Percentiles rank a stretch among this genome's conserved stretches.
These are phyloP conservation scores for Physaria fendleri DNA, from an alignment of 345 rosid genomes.

Conservation along the genomic window DNA sequence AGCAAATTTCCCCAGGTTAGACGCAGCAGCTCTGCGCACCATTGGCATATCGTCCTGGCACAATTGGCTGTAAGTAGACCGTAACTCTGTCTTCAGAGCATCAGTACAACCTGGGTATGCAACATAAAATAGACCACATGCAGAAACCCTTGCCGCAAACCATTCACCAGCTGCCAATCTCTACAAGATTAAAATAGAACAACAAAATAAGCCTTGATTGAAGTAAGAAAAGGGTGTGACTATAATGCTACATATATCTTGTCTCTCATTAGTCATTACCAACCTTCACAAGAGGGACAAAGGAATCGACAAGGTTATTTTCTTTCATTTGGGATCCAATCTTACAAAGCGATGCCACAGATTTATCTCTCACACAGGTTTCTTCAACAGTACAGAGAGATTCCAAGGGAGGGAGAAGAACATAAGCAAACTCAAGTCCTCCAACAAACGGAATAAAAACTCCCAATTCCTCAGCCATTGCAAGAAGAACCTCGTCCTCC, in stretches of 20 bases:
- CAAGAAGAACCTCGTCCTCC: constrained; percentile 97
- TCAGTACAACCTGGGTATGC: constrained; percentile 85
- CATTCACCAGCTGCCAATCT: constrained; percentile 94
- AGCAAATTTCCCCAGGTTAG: constrained; percentile 93
- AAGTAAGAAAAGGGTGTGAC: not conserved
- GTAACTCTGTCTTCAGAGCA: constrained; percentile 61
- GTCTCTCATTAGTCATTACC: constrained; percentile 7
- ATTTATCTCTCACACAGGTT: constrained; percentile 88
- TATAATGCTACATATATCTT: not conserved
- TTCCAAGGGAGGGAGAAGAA: constrained; percentile 74
- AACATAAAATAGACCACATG: constrained; percentile 84
- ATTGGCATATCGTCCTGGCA: constrained; percentile 99
- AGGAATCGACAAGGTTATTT: constrained; percentile 63
- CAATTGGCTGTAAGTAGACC: constrained; percentile 62
- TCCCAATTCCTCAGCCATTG: constrained; percentile 88
- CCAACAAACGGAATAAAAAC: constrained; percentile 90
- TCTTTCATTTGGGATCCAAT: constrained; percentile 92
- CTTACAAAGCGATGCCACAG: constrained; percentile 76
- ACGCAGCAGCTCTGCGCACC: constrained; percentile 96
- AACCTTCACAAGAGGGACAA: constrained; percentile 86
- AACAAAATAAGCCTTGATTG: not conserved
- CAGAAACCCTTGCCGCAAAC: constrained; percentile 95
- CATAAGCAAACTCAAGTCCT: constrained; percentile 75
- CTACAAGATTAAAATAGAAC: constrained; percentile 33
- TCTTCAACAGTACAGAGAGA: constrained; percentile 88